Base-by-base conservation (phyloP, 352 stramenopile genomes). In the Phytopythium kandeliae region DNA sequence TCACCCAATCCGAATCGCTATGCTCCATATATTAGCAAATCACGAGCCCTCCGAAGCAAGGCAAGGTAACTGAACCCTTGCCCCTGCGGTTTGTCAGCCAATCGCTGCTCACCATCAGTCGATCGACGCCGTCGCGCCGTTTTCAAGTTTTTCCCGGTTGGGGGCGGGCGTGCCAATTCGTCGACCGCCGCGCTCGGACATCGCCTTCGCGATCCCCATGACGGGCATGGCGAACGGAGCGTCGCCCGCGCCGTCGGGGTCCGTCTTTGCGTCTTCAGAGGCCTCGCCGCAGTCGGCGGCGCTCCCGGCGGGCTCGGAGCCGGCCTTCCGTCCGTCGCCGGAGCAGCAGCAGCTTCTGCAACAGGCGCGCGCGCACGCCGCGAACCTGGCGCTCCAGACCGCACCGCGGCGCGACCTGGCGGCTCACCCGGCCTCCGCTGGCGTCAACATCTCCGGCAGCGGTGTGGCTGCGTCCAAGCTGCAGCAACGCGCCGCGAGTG, bases 401-500 rank as follows among this genome's bases (percentile, higher is more conserved):
- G 31, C 41, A 31, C 40, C 34, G 19, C 38, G 25, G 21, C 30
- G 33, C 51, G 40, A 43, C 26, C 5, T 33, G 26, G 49, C 49
- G 9, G 38, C 24, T 12, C 24, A 19, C 16, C 21, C 34, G 41
- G 34, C n/a, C n/a, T n/a, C n/a, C n/a, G n/a, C 21, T 3, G 41
- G 9, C 10, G 9, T 41, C 0, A 36, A 19, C 11, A 33, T n/a
- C 22, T n/a, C 5, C 4, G 43, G n/a, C 33, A 51, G 24, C 13
- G 36, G 26, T 16, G 19, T 35, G 34, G 45, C 35, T 26, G 41
- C 24, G 43, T 31, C 50, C 35, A 62, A 63, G 36, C 51, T 89
- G 44, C 75, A 89, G 54, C 73, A 89, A 58, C 75, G 75, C 28
- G 75, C 75, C 9, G 78, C 78, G 6, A 69, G 67, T 1, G 75